These are phyloP conservation scores for Santalum album DNA, from an alignment of 164 flowering plant species.

Conservation along the genomic window DNA sequence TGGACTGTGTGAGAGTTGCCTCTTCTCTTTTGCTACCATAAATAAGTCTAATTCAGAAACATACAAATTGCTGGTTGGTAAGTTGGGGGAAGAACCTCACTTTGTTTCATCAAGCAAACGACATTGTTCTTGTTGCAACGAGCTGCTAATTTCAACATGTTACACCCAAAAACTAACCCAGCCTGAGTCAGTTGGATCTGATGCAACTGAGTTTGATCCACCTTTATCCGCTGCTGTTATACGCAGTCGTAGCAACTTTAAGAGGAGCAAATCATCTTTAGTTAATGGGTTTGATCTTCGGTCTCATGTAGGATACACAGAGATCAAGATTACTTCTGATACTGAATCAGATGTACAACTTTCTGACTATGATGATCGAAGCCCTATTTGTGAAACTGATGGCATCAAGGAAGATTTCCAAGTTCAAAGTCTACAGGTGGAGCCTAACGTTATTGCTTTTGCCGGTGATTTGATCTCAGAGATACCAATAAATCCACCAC, in stretches of 20 bases:
- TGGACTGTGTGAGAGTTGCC: conserved; percentile 51
- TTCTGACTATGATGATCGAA: conserved; percentile 21
- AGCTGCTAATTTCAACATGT: conserved; percentile 16
- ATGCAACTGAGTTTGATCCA: conserved; percentile 13
- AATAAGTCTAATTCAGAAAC: conserved; percentile 54
- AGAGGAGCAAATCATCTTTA: conserved; percentile 1
- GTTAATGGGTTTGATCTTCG: conserved; percentile 10
- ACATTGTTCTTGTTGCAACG: conserved; percentile 29
- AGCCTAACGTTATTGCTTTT: conserved; percentile 15
- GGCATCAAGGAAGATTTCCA: conserved; percentile 10
- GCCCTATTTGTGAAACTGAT: conserved; percentile 6
- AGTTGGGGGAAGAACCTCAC: conserved; percentile 34
- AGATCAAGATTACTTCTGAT: conserved; percentile 32
- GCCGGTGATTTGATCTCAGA: conserved; percentile 12
- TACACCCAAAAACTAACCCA: conserved; percentile 9
- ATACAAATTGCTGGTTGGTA: conserved; percentile 49
- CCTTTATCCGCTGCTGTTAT: conserved; percentile 8
- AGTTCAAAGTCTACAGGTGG: conserved; percentile 4
- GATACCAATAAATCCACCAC: conserved; percentile 12
- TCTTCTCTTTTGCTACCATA: conserved; percentile 51
- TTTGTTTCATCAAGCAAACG: conserved; percentile 8
- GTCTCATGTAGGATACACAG: conserved; percentile 32
- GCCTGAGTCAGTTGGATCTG: conserved; percentile 6
- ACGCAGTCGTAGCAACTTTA: neutral
- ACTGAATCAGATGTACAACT: conserved; percentile 27